These are phyloP conservation scores for Ogataea minuta DNA, from an alignment of 805 yeast genomes.

Conservation along the genomic window DNA sequence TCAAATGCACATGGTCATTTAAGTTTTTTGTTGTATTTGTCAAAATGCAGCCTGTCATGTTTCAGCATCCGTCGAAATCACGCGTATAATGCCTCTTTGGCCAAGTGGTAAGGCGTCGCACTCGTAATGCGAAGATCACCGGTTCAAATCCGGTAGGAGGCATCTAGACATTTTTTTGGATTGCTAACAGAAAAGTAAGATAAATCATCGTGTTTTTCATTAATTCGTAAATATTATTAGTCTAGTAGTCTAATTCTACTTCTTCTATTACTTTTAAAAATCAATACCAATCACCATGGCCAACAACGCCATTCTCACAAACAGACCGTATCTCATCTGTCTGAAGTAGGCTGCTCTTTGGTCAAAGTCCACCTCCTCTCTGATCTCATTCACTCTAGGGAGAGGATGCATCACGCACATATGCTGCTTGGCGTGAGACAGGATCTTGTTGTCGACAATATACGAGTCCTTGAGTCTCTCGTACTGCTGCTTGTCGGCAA, in stretches of 20 bases:
- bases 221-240: slow-evolving; percentile 1
- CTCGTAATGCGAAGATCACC: slow-evolving; percentile 46
- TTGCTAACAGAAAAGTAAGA: slow-evolving; percentile 2
- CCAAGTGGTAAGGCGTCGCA: slow-evolving; percentile 48
- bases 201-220: background rate
- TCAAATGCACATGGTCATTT: background rate
- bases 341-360: slow-evolving; percentile 99
- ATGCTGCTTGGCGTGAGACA: slow-evolving; percentile 92
- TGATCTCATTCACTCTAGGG: slow-evolving; percentile 94
- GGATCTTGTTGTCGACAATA: slow-evolving; percentile 87
- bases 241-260: slow-evolving; percentile 4
- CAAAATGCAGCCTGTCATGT: too few species aligned
- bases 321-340: slow-evolving; percentile 98
- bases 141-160: slow-evolving; percentile 45
- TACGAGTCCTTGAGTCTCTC: slow-evolving; percentile 87
- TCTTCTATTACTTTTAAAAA: slow-evolving; percentile 39
- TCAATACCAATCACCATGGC: slow-evolving; percentile 98
- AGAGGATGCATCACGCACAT: slow-evolving; percentile 99
- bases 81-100: slow-evolving; percentile 37
- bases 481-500: slow-evolving; percentile 70
- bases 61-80: background rate
- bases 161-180: slow-evolving; percentile 24
- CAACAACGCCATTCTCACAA: slow-evolving; percentile 96
- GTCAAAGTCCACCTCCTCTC: slow-evolving; percentile 98
- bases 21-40: background rate